Percentiles rank a stretch among this genome's conserved stretches.
phyloP scores from a whole-genome alignment of 306 rosid genomes.

The Cucurbita pepo region DNA sequence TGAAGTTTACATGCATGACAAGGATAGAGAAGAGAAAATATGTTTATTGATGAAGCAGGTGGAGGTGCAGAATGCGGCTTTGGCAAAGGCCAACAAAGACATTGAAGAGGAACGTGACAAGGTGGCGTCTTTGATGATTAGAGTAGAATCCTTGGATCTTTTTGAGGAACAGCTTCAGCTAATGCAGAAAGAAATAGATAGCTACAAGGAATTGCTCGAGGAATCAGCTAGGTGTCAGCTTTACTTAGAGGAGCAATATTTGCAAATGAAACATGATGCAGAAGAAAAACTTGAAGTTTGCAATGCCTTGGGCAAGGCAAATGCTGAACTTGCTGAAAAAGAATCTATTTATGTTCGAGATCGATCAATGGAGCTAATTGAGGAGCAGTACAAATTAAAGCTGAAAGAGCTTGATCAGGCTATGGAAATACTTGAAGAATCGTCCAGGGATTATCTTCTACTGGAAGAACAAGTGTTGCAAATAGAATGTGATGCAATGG shows the following conservation, averaged over 20 bases:
- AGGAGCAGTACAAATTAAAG: constrained; percentile 1
- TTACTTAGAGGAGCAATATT: neutral
- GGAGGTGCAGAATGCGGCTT: constrained; percentile 41
- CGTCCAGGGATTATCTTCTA: neutral
- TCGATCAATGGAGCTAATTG: constrained; percentile 4
- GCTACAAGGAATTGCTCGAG: constrained; percentile 38
- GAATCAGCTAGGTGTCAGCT: constrained; percentile 32
- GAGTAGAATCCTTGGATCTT: constrained; percentile 28
- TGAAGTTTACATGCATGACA: constrained; percentile 21
- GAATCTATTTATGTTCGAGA: neutral
- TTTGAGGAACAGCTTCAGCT: constrained; percentile 18
- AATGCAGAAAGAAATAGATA: constrained; percentile 31
- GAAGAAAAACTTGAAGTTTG: constrained; percentile 7
- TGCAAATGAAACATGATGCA: constrained; percentile 4
- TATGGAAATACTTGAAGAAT: constrained; percentile 9
- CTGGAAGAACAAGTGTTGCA: constrained; percentile 4
- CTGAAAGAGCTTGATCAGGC: constrained; percentile 1
- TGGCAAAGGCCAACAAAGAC: constrained; percentile 16
- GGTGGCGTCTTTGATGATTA: constrained; percentile 16
- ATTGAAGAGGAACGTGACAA: constrained; percentile 20
- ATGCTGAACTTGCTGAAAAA: constrained; percentile 7
- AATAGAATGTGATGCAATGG: constrained; percentile 9
- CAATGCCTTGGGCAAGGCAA: neutral
- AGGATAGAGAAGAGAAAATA: constrained; percentile 25
- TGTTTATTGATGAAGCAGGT: constrained; percentile 35